phyloP scores from a whole-genome alignment of 2,329 filamentous ascomycete genomes.

The Meredithiella fracta region DNA sequence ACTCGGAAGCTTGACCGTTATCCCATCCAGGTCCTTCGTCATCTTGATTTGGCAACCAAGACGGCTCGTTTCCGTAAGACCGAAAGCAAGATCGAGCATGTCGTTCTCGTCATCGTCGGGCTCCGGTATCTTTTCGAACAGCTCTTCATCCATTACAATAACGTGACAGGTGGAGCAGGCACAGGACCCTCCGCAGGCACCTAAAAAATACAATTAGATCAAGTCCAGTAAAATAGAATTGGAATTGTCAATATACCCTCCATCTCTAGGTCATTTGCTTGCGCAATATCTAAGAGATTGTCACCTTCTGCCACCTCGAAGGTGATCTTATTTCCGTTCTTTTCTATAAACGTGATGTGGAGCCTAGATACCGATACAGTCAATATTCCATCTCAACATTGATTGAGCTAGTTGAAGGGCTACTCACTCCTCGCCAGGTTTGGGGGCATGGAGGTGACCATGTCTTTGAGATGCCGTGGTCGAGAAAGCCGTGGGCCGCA shows the following conservation, averaged over 20 bases:
- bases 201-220: conserved; percentile 18
- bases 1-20: conserved; percentile 68
- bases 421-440: conserved; percentile 77
- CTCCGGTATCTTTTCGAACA: conserved; percentile 64
- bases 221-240: not conserved
- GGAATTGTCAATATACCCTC: conserved; percentile 46
- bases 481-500: conserved; percentile 36
- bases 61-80: conserved; percentile 67
- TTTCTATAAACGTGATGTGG: conserved; percentile 83
- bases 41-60: conserved; percentile 85
- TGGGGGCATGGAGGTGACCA: conserved; percentile 68
- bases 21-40: conserved; percentile 73
- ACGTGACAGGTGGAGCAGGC: conserved; percentile 89
- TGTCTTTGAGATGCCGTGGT: conserved; percentile 45
- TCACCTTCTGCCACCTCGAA: conserved; percentile 73
- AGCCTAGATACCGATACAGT: conserved; percentile 36
- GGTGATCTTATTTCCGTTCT: conserved; percentile 60
- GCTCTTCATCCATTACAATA: conserved; percentile 56
- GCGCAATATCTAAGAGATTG: conserved; percentile 88
- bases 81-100: conserved; percentile 83
- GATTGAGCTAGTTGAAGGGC: not conserved
- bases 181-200: conserved; percentile 86
- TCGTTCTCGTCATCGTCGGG: conserved; percentile 72
- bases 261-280: conserved; percentile 92
- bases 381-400: not conserved